Evolutionary conservation across 202 grass and related monocot species (phyloP).

Genomic region (Miscanthus sacchariflorus): DNA sequence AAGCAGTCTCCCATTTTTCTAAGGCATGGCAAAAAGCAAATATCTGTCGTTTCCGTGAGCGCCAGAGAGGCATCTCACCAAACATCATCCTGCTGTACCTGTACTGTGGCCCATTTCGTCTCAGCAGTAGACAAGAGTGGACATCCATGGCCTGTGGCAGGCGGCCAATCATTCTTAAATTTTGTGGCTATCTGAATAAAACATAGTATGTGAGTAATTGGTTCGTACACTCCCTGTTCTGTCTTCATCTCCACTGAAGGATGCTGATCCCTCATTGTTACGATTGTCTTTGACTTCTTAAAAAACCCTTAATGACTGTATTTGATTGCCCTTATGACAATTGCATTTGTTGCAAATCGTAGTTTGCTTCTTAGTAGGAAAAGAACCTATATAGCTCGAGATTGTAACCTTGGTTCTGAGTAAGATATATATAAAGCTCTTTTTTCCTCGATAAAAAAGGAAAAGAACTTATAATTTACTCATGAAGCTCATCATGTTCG

Average conservation of each 20-base stretch:
- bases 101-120: not conserved
- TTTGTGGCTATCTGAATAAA: conserved; percentile 30
- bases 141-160: not conserved
- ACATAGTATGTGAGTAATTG: not conserved
- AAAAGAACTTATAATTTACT: not conserved
- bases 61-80: not conserved
- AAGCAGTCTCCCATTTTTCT: not conserved
- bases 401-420: not conserved
- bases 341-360: too few species aligned
- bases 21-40: conserved; percentile 4
- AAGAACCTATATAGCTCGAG: too few species aligned
- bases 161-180: conserved; percentile 21
- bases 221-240: not conserved
- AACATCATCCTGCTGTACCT: conserved; percentile 23
- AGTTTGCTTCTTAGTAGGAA: too few species aligned
- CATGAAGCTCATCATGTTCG: not conserved
- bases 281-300: too few species aligned
- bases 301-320: too few species aligned
- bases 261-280: not conserved
- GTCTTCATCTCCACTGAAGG: not conserved
- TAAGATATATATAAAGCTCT: not conserved
- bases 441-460: not conserved
- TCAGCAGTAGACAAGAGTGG: not conserved
- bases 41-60: conserved; percentile 1
- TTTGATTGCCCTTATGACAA: too few species aligned